Evolutionary conservation across 73 alveolate genomes (phyloP).

Genomic region (Paramecium biaurelia): DNA sequence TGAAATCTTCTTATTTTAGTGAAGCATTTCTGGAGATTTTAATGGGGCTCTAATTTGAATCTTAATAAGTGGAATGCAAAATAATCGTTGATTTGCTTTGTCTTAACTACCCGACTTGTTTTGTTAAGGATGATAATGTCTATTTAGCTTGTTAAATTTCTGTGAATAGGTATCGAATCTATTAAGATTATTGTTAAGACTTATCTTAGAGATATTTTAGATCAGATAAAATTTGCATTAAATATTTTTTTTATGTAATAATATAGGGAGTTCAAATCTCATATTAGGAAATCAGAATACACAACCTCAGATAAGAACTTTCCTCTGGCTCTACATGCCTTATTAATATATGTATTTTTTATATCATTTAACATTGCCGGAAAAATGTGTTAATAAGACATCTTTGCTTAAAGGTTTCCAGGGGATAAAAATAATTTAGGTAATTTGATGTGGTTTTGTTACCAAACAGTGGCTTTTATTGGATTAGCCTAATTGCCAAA

Average conservation of each 20-base stretch:
- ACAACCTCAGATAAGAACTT: neutral
- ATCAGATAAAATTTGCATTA: neutral
- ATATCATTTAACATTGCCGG: constrained; percentile 7
- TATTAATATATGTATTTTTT: neutral
- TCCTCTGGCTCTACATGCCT: constrained; percentile 32
- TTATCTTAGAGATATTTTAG: neutral
- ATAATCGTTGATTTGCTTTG: neutral
- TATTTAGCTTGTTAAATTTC: neutral
- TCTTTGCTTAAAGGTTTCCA: neutral
- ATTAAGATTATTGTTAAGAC: neutral
- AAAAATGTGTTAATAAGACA: neutral
- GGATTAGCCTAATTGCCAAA: constrained; percentile 35
- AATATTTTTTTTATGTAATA: neutral
- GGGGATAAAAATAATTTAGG: neutral
- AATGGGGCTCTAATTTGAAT: neutral
- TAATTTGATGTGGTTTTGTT: constrained; percentile 21
- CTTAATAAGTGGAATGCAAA: neutral
- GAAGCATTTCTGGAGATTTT: neutral
- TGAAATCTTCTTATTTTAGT: neutral
- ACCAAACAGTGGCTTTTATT: neutral
- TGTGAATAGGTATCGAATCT: neutral
- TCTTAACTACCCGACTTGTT: neutral
- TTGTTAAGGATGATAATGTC: neutral
- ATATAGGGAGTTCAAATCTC: constrained; percentile 26
- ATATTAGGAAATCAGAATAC: constrained; percentile 7